phyloP scores from a whole-genome alignment of 139 green algal genomes.

The Haematococcus lacustris region DNA sequence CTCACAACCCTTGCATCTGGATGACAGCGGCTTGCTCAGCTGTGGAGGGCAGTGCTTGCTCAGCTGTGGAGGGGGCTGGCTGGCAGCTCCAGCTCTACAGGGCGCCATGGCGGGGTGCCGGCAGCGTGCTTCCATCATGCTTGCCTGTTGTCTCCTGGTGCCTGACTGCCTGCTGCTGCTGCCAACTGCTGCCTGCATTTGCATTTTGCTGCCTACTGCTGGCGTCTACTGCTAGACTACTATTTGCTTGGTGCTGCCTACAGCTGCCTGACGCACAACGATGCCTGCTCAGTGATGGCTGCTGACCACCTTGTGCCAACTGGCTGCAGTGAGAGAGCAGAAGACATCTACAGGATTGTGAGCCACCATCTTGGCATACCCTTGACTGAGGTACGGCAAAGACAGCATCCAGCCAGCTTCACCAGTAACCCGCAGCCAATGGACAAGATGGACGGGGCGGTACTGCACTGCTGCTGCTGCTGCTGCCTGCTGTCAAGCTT shows the following conservation, averaged over 20 bases:
- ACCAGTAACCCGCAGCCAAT: background rate
- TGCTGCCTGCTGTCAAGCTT: background rate
- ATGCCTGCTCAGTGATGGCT: no score
- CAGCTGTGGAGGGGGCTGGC: no score
- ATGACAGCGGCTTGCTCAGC: no score
- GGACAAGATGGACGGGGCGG: background rate
- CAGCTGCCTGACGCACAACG: no score
- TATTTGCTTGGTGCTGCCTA: background rate
- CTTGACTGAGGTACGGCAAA: constrained; percentile 34
- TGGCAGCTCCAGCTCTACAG: no score
- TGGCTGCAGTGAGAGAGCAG: constrained; percentile 41
- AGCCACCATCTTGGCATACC: constrained; percentile 30
- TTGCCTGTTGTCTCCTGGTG: background rate
- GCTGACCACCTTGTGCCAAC: background rate
- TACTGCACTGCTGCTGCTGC: background rate
- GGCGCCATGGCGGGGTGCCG: background rate
- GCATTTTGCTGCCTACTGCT: background rate
- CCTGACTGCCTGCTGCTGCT: background rate
- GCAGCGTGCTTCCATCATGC: background rate
- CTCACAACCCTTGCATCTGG: no score
- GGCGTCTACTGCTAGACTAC: background rate
- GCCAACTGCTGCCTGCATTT: background rate
- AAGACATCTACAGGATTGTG: constrained; percentile 79
- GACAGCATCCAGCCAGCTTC: background rate
- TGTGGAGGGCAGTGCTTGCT: no score